phyloP scores from a whole-genome alignment of 495 filamentous ascomycete species.

The Penicillium parvum region DNA sequence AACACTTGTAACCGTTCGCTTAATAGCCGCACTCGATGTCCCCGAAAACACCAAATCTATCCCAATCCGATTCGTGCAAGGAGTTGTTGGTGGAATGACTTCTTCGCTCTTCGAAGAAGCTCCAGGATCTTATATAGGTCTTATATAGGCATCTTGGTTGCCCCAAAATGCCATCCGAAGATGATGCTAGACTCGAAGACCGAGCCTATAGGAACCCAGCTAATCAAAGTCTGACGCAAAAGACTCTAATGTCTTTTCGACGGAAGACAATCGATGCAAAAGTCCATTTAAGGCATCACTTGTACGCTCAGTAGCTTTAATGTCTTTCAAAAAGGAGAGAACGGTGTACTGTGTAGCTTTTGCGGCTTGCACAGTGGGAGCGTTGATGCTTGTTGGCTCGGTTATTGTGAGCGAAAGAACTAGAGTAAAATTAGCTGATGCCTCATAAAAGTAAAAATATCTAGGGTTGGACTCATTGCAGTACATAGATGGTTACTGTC shows the following conservation, averaged over 20 bases:
- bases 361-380: not conserved
- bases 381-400: not conserved
- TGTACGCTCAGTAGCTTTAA: not conserved
- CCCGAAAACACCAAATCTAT: not conserved
- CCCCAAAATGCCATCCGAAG: conserved; percentile 3
- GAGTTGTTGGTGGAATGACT: not conserved
- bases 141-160: conserved; percentile 1
- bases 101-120: not conserved
- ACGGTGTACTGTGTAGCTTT: conserved; percentile 1
- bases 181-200: not conserved
- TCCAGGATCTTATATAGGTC: conserved; percentile 3
- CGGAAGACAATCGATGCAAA: conserved; percentile 1
- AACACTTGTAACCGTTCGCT: conserved; percentile 1
- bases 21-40: not conserved
- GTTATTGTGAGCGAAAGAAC: not conserved
- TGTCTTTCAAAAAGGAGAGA: not conserved
- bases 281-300: conserved; percentile 1
- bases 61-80: not conserved
- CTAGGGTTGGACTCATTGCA: not conserved
- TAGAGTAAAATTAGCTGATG: not conserved
- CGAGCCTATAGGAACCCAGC: not conserved
- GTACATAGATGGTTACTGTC: not conserved
- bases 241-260: not conserved
- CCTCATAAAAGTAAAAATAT: conserved; percentile 1
- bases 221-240: not conserved